phyloP scores from a whole-genome alignment of 768 basidiomycete species.

The Neoboletus magnificus region DNA sequence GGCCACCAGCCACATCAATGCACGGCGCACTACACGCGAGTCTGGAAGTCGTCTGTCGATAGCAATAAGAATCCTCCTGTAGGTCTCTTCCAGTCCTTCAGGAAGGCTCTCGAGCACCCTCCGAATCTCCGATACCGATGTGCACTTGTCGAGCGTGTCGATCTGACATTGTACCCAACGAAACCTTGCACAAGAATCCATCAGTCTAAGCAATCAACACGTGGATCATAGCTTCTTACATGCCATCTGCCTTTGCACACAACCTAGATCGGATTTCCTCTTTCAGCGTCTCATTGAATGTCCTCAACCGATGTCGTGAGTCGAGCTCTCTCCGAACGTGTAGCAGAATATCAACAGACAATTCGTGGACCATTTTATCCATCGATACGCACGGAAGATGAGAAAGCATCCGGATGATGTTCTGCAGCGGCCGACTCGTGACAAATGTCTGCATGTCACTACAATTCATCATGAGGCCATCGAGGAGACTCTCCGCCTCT shows the following conservation, averaged over 20 bases:
- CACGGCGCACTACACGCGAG: neutral
- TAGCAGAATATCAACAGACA: conserved; percentile 9
- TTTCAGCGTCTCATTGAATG: neutral
- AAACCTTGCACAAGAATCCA: neutral
- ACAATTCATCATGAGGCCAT: neutral
- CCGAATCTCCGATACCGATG: neutral
- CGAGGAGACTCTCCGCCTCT: conserved; percentile 8
- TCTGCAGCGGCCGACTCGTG: conserved; percentile 8
- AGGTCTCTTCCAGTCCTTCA: conserved; percentile 20
- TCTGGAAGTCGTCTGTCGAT: neutral
- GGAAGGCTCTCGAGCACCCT: conserved; percentile 8
- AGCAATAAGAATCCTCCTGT: conserved; percentile 15
- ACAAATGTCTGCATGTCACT: neutral
- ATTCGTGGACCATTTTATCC: neutral
- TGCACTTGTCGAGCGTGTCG: conserved; percentile 4
- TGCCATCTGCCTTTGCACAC: conserved; percentile 16
- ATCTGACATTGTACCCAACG: conserved; percentile 19
- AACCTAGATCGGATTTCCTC: conserved; percentile 5
- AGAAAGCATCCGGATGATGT: conserved; percentile 1
- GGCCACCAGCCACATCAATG: conserved; percentile 11
- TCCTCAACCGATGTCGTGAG: conserved; percentile 3
- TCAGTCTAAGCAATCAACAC: neutral
- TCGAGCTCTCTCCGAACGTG: conserved; percentile 10
- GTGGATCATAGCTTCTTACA: conserved; percentile 5
- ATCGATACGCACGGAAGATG: conserved; percentile 9